Conservation (phyloP, 2,329 filamentous ascomycete genomes). For the Venturia asperata region DNA sequence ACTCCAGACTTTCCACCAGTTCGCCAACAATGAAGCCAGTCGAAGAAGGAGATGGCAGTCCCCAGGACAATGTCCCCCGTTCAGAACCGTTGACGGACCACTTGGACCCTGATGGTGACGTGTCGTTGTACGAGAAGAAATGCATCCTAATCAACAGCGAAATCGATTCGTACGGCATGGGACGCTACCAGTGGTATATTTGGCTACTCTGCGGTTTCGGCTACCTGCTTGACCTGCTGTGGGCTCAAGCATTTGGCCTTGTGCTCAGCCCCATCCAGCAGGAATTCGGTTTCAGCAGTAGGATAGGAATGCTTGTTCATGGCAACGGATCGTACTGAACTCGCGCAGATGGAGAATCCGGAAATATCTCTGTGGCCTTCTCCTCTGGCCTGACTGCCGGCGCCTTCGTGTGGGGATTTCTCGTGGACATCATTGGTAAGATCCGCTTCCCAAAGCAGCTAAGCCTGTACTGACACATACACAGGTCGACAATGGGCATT, state of each 20-base stretch:
- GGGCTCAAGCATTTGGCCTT: slow-evolving; percentile 40
- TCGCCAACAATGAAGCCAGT: slow-evolving; percentile 1
- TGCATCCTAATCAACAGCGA: slow-evolving; percentile 41
- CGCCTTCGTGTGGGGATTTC: slow-evolving; percentile 58
- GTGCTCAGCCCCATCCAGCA: slow-evolving; percentile 49
- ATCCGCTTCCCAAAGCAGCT: not conserved
- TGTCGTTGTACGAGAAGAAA: slow-evolving; percentile 38
- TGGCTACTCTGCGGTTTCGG: slow-evolving; percentile 52
- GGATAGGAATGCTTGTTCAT: slow-evolving; percentile 55
- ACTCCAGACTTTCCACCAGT: not conserved
- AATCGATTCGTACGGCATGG: slow-evolving; percentile 62
- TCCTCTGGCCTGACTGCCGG: slow-evolving; percentile 49
- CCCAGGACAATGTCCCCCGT: not conserved
- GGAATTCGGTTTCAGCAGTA: slow-evolving; percentile 46
- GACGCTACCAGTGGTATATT: slow-evolving; percentile 60
- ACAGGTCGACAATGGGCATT: slow-evolving; percentile 59
- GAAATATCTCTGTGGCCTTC: slow-evolving; percentile 50
- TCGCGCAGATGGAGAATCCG: slow-evolving; percentile 31
- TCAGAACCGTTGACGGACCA: not conserved
- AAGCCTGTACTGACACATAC: not conserved
- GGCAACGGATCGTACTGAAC: slow-evolving; percentile 31
- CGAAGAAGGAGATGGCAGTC: not conserved
- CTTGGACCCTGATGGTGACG: slow-evolving; percentile 23
- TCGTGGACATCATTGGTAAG: slow-evolving; percentile 65
- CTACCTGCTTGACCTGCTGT: slow-evolving; percentile 49